phyloP scores from a whole-genome alignment of 2,329 filamentous ascomycete genomes.

The Zymoseptoria pseudotritici region DNA sequence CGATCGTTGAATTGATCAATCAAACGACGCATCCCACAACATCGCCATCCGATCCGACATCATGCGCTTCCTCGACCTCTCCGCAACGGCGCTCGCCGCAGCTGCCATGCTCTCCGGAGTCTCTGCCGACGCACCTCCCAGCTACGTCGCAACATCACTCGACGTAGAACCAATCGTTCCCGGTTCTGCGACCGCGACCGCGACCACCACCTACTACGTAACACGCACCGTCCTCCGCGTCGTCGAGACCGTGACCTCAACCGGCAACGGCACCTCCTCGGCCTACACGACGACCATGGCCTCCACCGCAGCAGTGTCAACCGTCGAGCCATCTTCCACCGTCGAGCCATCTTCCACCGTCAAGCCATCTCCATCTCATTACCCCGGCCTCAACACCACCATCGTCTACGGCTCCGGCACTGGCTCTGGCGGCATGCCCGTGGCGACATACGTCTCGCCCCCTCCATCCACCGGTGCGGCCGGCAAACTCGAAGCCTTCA shows the following conservation, averaged over 20 bases:
- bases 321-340: not conserved
- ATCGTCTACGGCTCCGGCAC: conserved; percentile 2
- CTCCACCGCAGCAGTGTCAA: conserved; percentile 5
- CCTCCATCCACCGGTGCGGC: conserved; percentile 12
- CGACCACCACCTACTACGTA: conserved; percentile 19
- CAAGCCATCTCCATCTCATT: not conserved
- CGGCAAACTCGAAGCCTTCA: conserved; percentile 11
- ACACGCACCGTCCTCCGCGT: conserved; percentile 24
- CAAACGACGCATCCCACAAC: conserved; percentile 8
- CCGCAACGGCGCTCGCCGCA: conserved; percentile 13
- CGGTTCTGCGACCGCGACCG: conserved; percentile 5
- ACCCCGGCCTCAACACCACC: not conserved
- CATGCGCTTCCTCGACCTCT: conserved; percentile 23
- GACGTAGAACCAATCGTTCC: conserved; percentile 1
- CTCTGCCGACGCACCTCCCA: conserved; percentile 8
- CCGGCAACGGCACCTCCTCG: conserved; percentile 13
- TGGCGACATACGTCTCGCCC: conserved; percentile 6
- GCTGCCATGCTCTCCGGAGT: conserved; percentile 7
- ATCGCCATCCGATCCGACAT: not conserved
- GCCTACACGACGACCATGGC: conserved; percentile 9
- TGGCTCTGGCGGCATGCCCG: conserved; percentile 2
- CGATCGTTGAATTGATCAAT: not conserved
- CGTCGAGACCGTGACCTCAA: conserved; percentile 22
- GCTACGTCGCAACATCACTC: conserved; percentile 1
- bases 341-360: not conserved